Evolutionary conservation across 2,329 filamentous ascomycete genomes (phyloP), one percentile per base, ranked within the genome.

Genomic region (Trichoderma brevicompactum): DNA sequence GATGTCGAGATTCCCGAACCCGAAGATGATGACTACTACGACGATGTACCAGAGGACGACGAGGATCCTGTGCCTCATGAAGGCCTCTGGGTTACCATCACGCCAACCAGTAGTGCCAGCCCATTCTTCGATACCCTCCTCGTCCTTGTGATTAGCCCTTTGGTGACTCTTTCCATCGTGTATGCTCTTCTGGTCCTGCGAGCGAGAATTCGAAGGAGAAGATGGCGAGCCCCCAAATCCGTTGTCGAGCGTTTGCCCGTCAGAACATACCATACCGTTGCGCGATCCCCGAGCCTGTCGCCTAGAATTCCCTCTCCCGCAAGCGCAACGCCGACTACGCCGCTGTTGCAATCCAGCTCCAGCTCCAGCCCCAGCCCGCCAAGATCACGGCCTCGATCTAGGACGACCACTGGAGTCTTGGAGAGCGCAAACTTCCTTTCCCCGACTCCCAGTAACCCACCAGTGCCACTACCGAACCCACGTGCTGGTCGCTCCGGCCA

Each of bases 161-260:
- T 99, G 13, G 89, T 98, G 60, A 98, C 95, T 0, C 79, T 99
- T 72, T 96, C 92, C 3, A 89, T 97, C 5, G 94, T 99, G 2
- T 98, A 98, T 74, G 90, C 92, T 12, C 83, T 98, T 10, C 83
- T 98, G 5, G 85, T 98, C 46, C 82, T 98, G 43, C 89, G 95
- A 63, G 94, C 94, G 53, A 90, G 94, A 66, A 96, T 97, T 70
- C 89, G 94, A 58, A 87, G 94, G 66, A 87, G 94, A 68, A 87
- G 94, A 71, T 99, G 95, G 94, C 88, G 95, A 72, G 95, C 95
- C n/a, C 95, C 95, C 5, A 99, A 99, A 78, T 96, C 92, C 0
- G 89, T 99, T 0, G 94, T 99, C 17, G 94, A 97, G 71, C 89
- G 91, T 66, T 84, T 99, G n/a, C 95, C 95, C 2, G 93, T 99